A percentile compares a stretch with the other conserved stretches of the same genome.
Conservation (phyloP, 176 grass and related monocot genomes). For the Sorghum bicolor region Sorghum_bicolor_NCBIv3 NC_012879.2:56428501-56429000, state of each 20-base stretch:
- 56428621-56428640: neutral
- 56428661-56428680: neutral
- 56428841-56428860: too few relatives aligned
- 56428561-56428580: neutral
- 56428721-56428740: neutral
- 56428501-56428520: slow-evolving; percentile 15
- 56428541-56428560: slow-evolving; percentile 17
- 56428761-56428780: neutral
- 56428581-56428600: neutral
- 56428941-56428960: too few relatives aligned
- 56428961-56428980: neutral
- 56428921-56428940: too few relatives aligned
- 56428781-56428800: too few relatives aligned
- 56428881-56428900: too few relatives aligned
- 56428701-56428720: neutral
- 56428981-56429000: neutral
- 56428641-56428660: neutral
- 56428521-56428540: slow-evolving; percentile 8
- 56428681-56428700: neutral
- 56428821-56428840: too few relatives aligned
- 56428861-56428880: too few relatives aligned
- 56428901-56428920: too few relatives aligned
- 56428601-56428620: neutral
- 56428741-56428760: neutral
- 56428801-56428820: too few relatives aligned